Evolutionary conservation across 192 early-diverging fungal species (phyloP).

Genomic region (Coemansia sp.): DNA sequence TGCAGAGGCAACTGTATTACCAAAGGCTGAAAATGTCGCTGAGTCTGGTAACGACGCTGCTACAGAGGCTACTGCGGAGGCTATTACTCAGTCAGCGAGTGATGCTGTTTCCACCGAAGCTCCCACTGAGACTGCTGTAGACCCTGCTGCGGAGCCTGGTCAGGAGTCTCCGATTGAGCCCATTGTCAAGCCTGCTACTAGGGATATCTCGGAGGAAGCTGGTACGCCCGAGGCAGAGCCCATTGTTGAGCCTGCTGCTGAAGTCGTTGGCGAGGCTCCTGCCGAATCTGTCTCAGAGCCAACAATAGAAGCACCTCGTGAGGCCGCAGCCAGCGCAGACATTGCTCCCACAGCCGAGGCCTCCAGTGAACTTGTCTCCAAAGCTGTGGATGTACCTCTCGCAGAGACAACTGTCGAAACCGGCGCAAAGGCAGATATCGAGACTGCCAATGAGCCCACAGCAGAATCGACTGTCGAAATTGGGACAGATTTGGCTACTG

Average conservation of each 20-base stretch:
- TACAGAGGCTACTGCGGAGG: no score
- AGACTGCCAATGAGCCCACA: not conserved
- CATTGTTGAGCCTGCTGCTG: slow-evolving; percentile 4
- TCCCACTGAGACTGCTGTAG: no score
- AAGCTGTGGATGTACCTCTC: slow-evolving; percentile 7
- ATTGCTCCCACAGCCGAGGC: slow-evolving; percentile 3
- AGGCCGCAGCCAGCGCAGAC: no score
- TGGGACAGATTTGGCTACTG: not conserved
- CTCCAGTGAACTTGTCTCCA: not conserved
- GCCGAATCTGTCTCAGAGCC: slow-evolving; percentile 6
- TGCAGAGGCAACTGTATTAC: no score
- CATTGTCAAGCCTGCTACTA: no score
- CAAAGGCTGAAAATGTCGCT: not conserved
- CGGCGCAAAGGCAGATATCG: not conserved
- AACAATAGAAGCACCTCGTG: no score
- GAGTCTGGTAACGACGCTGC: no score
- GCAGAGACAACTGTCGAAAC: not conserved
- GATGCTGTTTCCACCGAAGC: no score
- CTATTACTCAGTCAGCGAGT: no score
- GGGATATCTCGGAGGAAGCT: not conserved
- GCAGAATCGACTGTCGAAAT: not conserved
- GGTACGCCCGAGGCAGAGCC: not conserved
- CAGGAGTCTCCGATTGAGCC: no score
- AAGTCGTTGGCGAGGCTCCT: slow-evolving; percentile 1
- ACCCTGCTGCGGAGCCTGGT: no score